A percentile compares a stretch with the other conserved stretches of the same genome.
These are phyloP conservation scores for Penicillium alfredii DNA, from an alignment of 495 filamentous ascomycete species.

Conservation along the genomic window DNA sequence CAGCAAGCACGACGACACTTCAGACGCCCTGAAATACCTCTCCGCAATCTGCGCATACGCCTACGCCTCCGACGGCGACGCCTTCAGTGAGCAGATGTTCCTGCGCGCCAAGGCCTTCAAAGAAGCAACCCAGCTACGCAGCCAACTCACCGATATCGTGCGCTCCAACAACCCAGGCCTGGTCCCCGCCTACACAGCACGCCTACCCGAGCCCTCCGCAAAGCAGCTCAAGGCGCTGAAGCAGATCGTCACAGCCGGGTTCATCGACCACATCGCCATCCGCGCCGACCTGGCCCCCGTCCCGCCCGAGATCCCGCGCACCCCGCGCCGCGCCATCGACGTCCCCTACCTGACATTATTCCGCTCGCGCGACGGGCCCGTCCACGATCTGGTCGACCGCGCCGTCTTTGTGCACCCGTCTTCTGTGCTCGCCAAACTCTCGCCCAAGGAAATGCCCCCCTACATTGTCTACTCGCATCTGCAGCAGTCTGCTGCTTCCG, in stretches of 20 bases:
- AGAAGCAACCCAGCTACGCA: slow-evolving; percentile 76
- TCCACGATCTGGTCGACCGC: slow-evolving; percentile 44
- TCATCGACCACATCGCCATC: slow-evolving; percentile 93
- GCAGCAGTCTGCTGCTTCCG: slow-evolving; percentile 55
- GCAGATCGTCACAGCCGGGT: slow-evolving; percentile 86
- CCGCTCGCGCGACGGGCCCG: slow-evolving; percentile 51
- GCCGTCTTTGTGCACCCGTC: slow-evolving; percentile 83
- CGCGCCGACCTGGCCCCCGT: slow-evolving; percentile 76
- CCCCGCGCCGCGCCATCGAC: slow-evolving; percentile 75
- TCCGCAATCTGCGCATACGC: slow-evolving; percentile 79
- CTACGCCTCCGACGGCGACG: slow-evolving; percentile 60
- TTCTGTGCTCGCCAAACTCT: slow-evolving; percentile 66
- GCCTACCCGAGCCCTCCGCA: slow-evolving; percentile 61
- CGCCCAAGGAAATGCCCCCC: slow-evolving; percentile 68
- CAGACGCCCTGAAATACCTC: slow-evolving; percentile 86
- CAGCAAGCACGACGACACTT: slow-evolving; percentile 71
- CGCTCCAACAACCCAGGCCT: slow-evolving; percentile 66
- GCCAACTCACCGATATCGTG: slow-evolving; percentile 76
- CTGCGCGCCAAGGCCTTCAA: slow-evolving; percentile 77
- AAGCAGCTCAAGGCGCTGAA: slow-evolving; percentile 77
- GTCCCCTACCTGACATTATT: slow-evolving; percentile 87
- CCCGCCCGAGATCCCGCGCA: slow-evolving; percentile 63
- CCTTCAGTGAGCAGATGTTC: slow-evolving; percentile 77
- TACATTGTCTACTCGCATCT: slow-evolving; percentile 87
- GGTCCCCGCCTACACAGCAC: slow-evolving; percentile 49